Evolutionary conservation across 2,329 filamentous ascomycete genomes (phyloP).

Genomic region (Cadophora malorum): DNA sequence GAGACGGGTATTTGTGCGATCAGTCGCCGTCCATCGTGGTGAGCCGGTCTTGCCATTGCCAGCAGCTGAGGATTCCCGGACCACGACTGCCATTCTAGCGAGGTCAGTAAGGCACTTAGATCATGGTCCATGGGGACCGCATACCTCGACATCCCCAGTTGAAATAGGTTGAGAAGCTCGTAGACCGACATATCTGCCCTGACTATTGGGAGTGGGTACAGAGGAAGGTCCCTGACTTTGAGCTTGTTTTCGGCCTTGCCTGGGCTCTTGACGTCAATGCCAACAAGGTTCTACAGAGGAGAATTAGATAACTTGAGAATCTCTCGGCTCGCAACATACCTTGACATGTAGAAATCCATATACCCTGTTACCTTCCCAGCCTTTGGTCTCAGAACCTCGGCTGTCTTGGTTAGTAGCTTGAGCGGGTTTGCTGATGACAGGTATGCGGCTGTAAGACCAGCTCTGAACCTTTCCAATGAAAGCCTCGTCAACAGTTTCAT

Average conservation of each 20-base stretch:
- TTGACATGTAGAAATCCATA: slow-evolving; percentile 42
- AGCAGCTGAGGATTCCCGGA: slow-evolving; percentile 24
- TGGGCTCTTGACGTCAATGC: slow-evolving; percentile 29
- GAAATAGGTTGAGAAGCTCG: slow-evolving; percentile 42
- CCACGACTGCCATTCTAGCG: slow-evolving; percentile 40
- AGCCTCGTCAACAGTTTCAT: slow-evolving; percentile 37
- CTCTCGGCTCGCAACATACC: slow-evolving; percentile 26
- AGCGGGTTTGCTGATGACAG: slow-evolving; percentile 36
- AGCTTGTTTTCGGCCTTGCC: slow-evolving; percentile 18
- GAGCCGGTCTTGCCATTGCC: slow-evolving; percentile 14
- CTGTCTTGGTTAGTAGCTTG: not conserved
- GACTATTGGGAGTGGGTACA: slow-evolving; percentile 43
- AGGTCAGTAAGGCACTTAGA: not conserved
- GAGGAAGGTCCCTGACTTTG: slow-evolving; percentile 38
- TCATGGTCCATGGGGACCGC: not conserved
- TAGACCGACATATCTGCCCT: slow-evolving; percentile 39
- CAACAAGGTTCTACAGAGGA: slow-evolving; percentile 35
- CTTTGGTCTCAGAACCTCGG: not conserved
- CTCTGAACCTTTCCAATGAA: slow-evolving; percentile 39
- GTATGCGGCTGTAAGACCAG: slow-evolving; percentile 43
- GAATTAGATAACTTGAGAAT: not conserved
- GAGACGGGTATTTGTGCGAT: slow-evolving; percentile 24
- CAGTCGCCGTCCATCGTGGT: slow-evolving; percentile 30
- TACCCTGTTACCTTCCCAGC: slow-evolving; percentile 32
- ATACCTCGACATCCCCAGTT: slow-evolving; percentile 41